Evolutionary conservation across 1,139 yeast genomes (phyloP), one percentile per base, ranked within the genome.

Genomic region (Wickerhamomyces sp.): DNA sequence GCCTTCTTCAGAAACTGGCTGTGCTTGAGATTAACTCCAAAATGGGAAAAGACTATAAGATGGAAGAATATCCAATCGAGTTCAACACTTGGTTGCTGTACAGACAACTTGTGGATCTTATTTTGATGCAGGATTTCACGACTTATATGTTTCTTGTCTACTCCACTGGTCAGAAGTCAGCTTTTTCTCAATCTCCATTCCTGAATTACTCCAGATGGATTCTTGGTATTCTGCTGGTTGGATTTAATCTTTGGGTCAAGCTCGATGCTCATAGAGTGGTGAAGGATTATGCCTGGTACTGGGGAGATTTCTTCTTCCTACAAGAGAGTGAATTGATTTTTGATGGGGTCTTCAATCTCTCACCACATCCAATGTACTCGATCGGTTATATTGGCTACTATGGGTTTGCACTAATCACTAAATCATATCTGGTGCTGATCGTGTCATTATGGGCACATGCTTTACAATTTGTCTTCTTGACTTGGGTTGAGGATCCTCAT

Each of bases 311-410:
- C 62, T 86, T 86, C 68, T 84, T 83, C 61, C 70, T 89, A 42
- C 83, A 85, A 55, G 86, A 77, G 47, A 72, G 70, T 49, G 78
- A 85, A 47, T 70, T 86, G 52, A 82, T 86, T 23, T 86, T 86
- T 60, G 95, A 87, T 57, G 95, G 95, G 30, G 95, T 86, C 10
- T 86, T 85, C 57, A 94, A 86, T 59, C 74, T 86, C 73, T 87
- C 91, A 12, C 95, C 95, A 26, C 95, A 86, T 57, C 95, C 95
- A 37, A 86, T 86, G 95, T 86, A 86, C 58, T 84, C 95, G 0
- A 82, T 87, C 36, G 95, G 95, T 6, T 86, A 86, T 56, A 75
- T 86, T 36, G 95, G 95, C 2, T 86, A 83, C 61, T 86, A 86
- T 54, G 95, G 95, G 1, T 75, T 84, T 54, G 88, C 91, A 2